phyloP scores from a whole-genome alignment of 495 filamentous ascomycete species.

The Aspergillus saccharolyticus region DNA sequence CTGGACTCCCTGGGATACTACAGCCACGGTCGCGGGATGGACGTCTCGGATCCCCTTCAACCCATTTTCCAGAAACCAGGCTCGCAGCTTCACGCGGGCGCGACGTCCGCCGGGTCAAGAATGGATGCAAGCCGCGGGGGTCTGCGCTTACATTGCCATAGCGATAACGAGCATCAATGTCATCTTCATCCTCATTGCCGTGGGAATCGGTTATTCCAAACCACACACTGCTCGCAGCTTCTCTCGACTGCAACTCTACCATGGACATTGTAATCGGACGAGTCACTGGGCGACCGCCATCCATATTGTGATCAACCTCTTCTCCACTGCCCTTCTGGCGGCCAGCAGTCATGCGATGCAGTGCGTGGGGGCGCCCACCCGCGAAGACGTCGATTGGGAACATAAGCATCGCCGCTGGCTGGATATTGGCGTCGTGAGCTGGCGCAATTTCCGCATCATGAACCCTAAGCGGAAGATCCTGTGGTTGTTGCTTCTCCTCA shows the following conservation, averaged over 20 bases:
- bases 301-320: constrained; percentile 27
- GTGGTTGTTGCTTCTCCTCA: constrained; percentile 2
- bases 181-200: constrained; percentile 2
- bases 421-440: constrained; percentile 19
- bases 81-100: neutral
- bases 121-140: neutral
- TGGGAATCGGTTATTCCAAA: neutral
- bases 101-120: neutral
- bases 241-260: neutral
- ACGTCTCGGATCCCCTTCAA: neutral
- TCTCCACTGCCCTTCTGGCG: constrained; percentile 28
- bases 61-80: neutral
- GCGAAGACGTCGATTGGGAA: constrained; percentile 19
- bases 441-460: constrained; percentile 5
- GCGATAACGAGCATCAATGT: neutral
- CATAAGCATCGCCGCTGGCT: constrained; percentile 21
- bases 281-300: constrained; percentile 3
- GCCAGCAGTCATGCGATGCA: constrained; percentile 40
- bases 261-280: neutral
- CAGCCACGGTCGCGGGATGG: too few relatives aligned
- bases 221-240: neutral
- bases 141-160: neutral
- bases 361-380: constrained; percentile 24
- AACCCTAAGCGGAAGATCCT: neutral
- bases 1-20: too few relatives aligned